Evolutionary conservation across 176 grass and related monocot genomes (phyloP), one percentile per base, ranked within the genome.

Genomic region (Elymus sibiricus): DNA sequence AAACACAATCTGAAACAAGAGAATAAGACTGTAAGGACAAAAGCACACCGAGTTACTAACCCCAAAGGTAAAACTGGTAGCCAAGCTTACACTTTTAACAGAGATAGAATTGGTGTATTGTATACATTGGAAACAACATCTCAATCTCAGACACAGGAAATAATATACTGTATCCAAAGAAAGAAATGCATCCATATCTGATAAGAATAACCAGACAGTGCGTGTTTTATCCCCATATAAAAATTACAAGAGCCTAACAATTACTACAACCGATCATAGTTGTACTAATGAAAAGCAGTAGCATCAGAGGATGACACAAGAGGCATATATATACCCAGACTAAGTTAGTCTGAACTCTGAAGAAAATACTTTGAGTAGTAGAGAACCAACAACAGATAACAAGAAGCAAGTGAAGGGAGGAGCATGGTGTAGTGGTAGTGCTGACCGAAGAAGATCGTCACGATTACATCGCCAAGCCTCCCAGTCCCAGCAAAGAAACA

Each of bases 381-480:
- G n/a, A 28, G 24, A 29, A 34, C 2, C 9, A 55, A n/a, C 46
- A 5, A 51, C 47, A 17, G 49, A 19, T 53, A 53, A 53, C 49
- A 19, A 53, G 49, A 7, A 53, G 49, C 14, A 51, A 51, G 47
- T 19, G 49, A 53, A 82, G 16, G 5, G 34, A 73, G 64, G 9
- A 65, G 40, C 29, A 58, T 73, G 89, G 3, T 7, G 89, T 83
- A 56, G 79, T 79, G 25, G 79, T 11, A 7, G 49, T 11, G 89
- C 77, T 88, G 89, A 91, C 49, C 70, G 11, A 77, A 81, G 81
- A 81, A 27, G 32, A 49, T 1, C 89, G 47, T 85, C 89, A 91
- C 38, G 62, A 27, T 22, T 25, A 75, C 31, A 80, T 22, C 28
- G 44, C 83, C 38, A 67, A 80, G 46, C 27, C 25, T 46, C 62